Base-by-base conservation (phyloP, 1,139 yeast species). In the Yamadazyma dendronema region DNA sequence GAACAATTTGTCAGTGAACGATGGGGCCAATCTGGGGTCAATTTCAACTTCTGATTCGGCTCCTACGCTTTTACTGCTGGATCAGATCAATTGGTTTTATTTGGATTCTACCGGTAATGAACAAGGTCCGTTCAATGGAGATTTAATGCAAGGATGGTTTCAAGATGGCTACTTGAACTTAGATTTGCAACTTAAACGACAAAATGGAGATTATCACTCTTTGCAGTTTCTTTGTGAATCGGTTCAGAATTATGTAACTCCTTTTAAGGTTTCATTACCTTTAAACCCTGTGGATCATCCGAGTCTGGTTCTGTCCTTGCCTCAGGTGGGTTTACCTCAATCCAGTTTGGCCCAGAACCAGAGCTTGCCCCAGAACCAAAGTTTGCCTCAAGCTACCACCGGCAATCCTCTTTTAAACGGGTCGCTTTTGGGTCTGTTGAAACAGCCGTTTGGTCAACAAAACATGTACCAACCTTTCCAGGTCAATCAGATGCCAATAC, bases 101-200 rank as follows among this genome's bases (percentile, higher is more conserved):
- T 64, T 81, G 40, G 96, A 87, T 54, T 81, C 87, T 0, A 60
- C 73, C 32, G 87, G 86, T 2, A 72, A 63, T 37, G 82, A 79
- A 44, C 95, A 85, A 53, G 96, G 96, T 17, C 95, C 96, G 2
- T 87, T 86, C 56, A 70, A 71, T 36, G 89, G 94, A 1, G 61
- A 66, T 19, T 62, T 75, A 65, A 87, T 87, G 96, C 94, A 86
- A 47, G 79, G 70, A 36, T 87, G 96, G 96, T 76, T 74, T 43
- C 56, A 72, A 4, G 77, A 74, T 23, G 81, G 82, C 2, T 85
- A 84, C 60, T 68, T 87, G 45, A 67, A 65, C 35, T 69, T 68
- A 12, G 79, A 76, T 40, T 62, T 87, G 46, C 62, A 65, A 33
- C 67, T 87, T 39, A 72, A 85, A 43, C 72, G 90, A 30, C 68